Conservation (phyloP, 257 asterid genomes). For the Petrea volubilis region DNA sequence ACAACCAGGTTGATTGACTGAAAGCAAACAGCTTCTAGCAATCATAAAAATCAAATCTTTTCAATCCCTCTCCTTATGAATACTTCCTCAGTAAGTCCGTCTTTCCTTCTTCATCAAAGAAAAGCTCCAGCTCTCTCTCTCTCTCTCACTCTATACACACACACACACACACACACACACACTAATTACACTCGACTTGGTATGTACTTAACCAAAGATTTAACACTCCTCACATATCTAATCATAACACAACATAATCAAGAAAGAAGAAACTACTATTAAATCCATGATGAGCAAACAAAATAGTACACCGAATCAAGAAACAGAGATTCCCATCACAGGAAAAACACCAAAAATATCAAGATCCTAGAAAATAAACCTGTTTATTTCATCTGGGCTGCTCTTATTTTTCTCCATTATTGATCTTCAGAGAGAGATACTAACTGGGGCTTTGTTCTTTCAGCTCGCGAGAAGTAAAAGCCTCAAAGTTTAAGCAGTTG, state of each 20-base stretch:
- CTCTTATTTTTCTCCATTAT: not conserved
- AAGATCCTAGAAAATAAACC: not conserved
- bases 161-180: too few relatives aligned
- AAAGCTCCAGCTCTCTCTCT: not conserved
- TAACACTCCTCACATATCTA: too few relatives aligned
- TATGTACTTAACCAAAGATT: too few relatives aligned
- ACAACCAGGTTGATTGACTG: not conserved
- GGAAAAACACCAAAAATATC: not conserved
- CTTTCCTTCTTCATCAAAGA: not conserved
- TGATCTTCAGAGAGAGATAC: not conserved
- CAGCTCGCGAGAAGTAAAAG: not conserved
- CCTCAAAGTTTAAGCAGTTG: too few relatives aligned
- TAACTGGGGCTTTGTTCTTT: not conserved
- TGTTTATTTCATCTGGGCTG: slow-evolving; percentile 6
- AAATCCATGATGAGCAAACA: not conserved
- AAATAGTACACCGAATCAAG: not conserved
- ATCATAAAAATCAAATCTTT: not conserved
- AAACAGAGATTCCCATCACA: not conserved
- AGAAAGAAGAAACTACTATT: too few relatives aligned
- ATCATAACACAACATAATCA: too few relatives aligned
- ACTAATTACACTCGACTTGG: too few relatives aligned
- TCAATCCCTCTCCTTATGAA: not conserved
- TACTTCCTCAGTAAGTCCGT: not conserved
- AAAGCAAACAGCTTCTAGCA: not conserved
- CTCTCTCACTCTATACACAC: too few relatives aligned